Evolutionary conservation across 257 asterid genomes (phyloP), one percentile per base, ranked within the genome.

Genomic region (Penstemon eatonii): DNA sequence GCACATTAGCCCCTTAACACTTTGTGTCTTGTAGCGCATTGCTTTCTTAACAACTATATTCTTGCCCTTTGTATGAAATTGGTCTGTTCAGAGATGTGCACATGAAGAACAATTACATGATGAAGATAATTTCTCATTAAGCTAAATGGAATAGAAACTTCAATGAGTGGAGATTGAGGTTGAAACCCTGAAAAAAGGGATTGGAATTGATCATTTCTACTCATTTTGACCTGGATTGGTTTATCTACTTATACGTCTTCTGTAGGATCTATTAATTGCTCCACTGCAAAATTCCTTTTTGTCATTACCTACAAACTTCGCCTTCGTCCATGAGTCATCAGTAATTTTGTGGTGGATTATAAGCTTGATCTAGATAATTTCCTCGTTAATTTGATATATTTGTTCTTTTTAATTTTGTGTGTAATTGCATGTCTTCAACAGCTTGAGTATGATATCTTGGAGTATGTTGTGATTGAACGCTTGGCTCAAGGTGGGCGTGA

Each of bases 371-470:
- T 57, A 46, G 25, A 68, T 38, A 41, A 12, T 18, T 43, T 74
- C 45, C 52, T 59, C 8, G 15, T 43, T 25, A 13, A 52, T 56
- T 65, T 36, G 47, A 58, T 66, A 37, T 25, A 37, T 18, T 15
- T 42, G 42, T 65, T 50, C 12, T 36, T 15, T 56, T 64, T 46
- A 55, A 47, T 50, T 70, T 61, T 66, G n/a, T 62, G 65, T 41
- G 65, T 66, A 12, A 42, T 65, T 75, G 49, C 64, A 47, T 64
- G 53, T 64, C 63, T 75, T 73, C 55, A 63, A 81, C 96, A 94
- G 99, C 88, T 94, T 57, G 99, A 94, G 87, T 94, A 91, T 82
- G 99, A 94, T 73, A 87, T 94, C 69, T 76, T 94, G 91, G 99
- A 91, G 84, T 94, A 88, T 76, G 99, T 94, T 69, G 99, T 94